Conservation (phyloP, 768 basidiomycete genomes). For the Trametes punicea region DNA sequence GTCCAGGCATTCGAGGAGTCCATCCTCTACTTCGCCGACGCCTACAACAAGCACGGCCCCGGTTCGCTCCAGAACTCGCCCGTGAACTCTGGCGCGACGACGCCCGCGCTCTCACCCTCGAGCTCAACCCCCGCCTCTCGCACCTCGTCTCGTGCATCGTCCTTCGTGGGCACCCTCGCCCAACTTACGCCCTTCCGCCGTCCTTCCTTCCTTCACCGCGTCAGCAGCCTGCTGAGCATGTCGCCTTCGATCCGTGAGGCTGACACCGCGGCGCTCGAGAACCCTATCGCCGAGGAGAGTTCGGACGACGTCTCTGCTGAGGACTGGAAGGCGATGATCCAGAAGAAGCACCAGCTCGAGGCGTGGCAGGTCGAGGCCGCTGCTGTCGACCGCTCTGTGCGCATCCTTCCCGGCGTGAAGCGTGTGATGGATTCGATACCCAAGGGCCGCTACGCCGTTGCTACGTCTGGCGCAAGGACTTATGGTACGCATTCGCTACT, state of each 20-base stretch:
- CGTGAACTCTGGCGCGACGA: slow-evolving; percentile 35
- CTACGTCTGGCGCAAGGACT: slow-evolving; percentile 71
- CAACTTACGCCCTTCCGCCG: slow-evolving; percentile 35
- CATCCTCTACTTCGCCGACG: slow-evolving; percentile 66
- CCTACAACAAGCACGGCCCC: slow-evolving; percentile 44
- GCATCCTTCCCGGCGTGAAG: slow-evolving; percentile 68
- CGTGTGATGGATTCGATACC: slow-evolving; percentile 65
- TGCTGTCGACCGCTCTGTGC: slow-evolving; percentile 58
- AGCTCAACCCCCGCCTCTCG: slow-evolving; percentile 43
- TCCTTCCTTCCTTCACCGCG: slow-evolving; percentile 44
- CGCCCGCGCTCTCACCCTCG: slow-evolving; percentile 41
- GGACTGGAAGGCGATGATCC: slow-evolving; percentile 23
- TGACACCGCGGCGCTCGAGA: slow-evolving; percentile 32
- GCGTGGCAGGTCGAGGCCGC: slow-evolving; percentile 58
- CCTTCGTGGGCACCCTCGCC: slow-evolving; percentile 31
- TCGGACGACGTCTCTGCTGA: slow-evolving; percentile 2
- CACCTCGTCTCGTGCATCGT: slow-evolving; percentile 42
- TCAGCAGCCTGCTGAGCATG: slow-evolving; percentile 40
- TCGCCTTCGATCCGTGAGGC: slow-evolving; percentile 33
- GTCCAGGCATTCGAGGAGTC: slow-evolving; percentile 61
- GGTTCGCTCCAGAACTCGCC: slow-evolving; percentile 32
- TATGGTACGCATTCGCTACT: slow-evolving; percentile 43
- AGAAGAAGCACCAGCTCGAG: slow-evolving; percentile 34
- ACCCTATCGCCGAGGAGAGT: slow-evolving; percentile 29
- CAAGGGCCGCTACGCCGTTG: slow-evolving; percentile 63